Evolutionary conservation across 2,329 filamentous ascomycete species (phyloP), one percentile per base, ranked within the genome.

Genomic region (Teratosphaeria nubilosa): DNA sequence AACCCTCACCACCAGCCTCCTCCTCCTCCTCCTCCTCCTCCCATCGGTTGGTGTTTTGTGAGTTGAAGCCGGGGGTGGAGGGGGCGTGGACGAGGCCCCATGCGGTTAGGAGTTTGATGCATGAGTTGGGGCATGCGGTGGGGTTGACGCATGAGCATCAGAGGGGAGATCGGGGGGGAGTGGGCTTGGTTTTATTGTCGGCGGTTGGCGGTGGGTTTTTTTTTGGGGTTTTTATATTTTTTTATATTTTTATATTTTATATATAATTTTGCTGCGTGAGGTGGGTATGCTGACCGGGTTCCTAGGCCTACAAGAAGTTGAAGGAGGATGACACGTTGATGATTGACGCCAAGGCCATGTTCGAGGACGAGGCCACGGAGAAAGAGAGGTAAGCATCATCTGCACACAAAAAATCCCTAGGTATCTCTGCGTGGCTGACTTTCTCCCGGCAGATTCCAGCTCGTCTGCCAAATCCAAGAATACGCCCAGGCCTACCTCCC

Each of bases 71-170:
- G 3, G 55, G 25, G 5, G n/a, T 2, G 30, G 45, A 24, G 48
- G 27, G 14, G 25, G n/a, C 27, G 27, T 30, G 11, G 55, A 52
- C 24, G 24, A 37, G 24, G 30, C 14, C 14, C 1, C n/a, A 13
- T 16, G 55, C 45, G 24, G 55, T 56, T 10, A 11, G 24, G 48
- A 32, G 22, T 34, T 52, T 56, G 55, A 56, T 56, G 55, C 55
- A 56, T 56, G 55, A 56, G 55, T 14, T 56, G 45, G 55, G 55
- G n/a, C 55, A 56, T 52, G 55, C 41, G 20, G 32, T 56, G 14
- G 55, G 55, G 1, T 32, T 56, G 24, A 34, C 20, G 27, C 53
- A 54, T 54, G 53, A 54, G 31, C 55, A 56, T 56, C 55, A 56
- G 24, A 25, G 55, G 27, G 13, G 27, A 1, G 55, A 56, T 52